Conservation (phyloP, 345 rosid genomes). For the Litchi chinensis region DNA sequence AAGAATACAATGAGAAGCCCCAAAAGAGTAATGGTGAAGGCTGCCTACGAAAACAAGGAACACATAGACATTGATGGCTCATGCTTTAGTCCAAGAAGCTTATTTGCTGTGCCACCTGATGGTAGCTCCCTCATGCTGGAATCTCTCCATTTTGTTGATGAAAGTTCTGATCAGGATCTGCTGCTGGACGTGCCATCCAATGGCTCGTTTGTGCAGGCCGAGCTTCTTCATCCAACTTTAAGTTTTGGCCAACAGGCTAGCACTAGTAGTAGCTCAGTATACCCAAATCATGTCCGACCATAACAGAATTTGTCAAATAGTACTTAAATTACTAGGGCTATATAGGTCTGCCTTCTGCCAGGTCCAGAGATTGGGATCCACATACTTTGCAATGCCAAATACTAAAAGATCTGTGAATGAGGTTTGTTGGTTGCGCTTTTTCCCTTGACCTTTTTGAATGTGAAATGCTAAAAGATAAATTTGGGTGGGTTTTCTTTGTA, state of each 20-base stretch:
- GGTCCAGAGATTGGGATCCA: slow-evolving; percentile 22
- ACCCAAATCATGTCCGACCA: slow-evolving; percentile 45
- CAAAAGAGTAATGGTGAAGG: slow-evolving; percentile 58
- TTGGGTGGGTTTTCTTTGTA: slow-evolving; percentile 51
- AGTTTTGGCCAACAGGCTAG: slow-evolving; percentile 60
- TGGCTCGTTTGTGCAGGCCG: slow-evolving; percentile 88
- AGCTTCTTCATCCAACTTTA: slow-evolving; percentile 65
- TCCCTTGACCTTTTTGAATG: slow-evolving; percentile 35
- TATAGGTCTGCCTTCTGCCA: slow-evolving; percentile 32
- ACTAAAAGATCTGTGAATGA: slow-evolving; percentile 39
- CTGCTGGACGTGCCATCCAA: slow-evolving; percentile 84
- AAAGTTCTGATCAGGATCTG: slow-evolving; percentile 74
- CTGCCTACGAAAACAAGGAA: slow-evolving; percentile 59
- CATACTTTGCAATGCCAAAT: slow-evolving; percentile 33
- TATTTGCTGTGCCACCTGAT: slow-evolving; percentile 69
- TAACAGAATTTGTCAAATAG: slow-evolving; percentile 27
- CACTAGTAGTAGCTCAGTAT: slow-evolving; percentile 61
- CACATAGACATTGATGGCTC: slow-evolving; percentile 56
- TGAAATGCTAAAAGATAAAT: slow-evolving; percentile 40
- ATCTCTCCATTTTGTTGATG: slow-evolving; percentile 53
- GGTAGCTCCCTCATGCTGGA: slow-evolving; percentile 61
- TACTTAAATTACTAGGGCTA: slow-evolving; percentile 29
- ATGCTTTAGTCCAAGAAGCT: slow-evolving; percentile 75
- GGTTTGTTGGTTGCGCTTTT: slow-evolving; percentile 51
- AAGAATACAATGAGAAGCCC: slow-evolving; percentile 66